Evolutionary conservation across 345 rosid species (phyloP).

Genomic region (Psidium friedrichsthalianum): DNA sequence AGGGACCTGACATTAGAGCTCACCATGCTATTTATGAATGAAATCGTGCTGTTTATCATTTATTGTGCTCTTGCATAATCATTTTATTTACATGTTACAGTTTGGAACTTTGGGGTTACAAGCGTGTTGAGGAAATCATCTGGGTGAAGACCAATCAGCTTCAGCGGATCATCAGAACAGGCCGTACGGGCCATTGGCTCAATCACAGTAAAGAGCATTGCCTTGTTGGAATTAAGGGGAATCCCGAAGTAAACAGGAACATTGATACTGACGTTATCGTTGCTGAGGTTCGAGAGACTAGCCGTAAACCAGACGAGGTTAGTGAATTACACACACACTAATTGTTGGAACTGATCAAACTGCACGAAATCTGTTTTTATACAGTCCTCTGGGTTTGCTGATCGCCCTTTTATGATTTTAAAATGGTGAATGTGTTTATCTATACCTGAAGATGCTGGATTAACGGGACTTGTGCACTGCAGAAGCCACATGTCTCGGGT

Average conservation of each 20-base stretch:
- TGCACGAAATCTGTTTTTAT: too few relatives aligned
- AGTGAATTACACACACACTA: constrained; percentile 6
- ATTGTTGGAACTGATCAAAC: not conserved
- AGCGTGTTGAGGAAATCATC: constrained; percentile 89
- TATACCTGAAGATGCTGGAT: not conserved
- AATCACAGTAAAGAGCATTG: constrained; percentile 99
- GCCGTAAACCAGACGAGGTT: constrained; percentile 99
- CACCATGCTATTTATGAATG: not conserved
- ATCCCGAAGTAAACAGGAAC: constrained; percentile 88
- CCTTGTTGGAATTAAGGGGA: constrained; percentile 96
- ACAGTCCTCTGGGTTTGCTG: not conserved
- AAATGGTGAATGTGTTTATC: not conserved
- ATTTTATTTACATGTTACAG: constrained; percentile 15
- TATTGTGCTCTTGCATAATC: not conserved
- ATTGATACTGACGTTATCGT: constrained; percentile 96
- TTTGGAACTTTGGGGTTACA: constrained; percentile 97
- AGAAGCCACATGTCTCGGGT: not conserved
- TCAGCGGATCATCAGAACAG: constrained; percentile 96
- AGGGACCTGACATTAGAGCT: not conserved
- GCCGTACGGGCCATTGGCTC: constrained; percentile 99
- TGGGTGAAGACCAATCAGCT: constrained; percentile 96
- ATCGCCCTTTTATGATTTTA: not conserved
- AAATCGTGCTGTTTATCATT: not conserved
- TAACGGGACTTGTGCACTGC: not conserved
- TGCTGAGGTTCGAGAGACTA: constrained; percentile 99